phyloP scores from a whole-genome alignment of 768 basidiomycete genomes.

The Suillus decipiens region DNA sequence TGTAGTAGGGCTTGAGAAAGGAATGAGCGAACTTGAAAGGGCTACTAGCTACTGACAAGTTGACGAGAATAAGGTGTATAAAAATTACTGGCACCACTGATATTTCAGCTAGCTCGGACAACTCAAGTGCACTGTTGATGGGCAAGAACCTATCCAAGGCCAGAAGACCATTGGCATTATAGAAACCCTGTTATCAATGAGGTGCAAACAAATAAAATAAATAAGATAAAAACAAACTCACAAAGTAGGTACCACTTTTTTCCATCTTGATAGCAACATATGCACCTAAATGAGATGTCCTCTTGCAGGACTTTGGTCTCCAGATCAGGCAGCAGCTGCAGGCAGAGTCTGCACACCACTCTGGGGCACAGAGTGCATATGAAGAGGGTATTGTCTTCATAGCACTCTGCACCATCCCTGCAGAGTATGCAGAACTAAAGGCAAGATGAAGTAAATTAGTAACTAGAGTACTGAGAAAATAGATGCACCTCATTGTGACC shows the following conservation, averaged over 20 bases:
- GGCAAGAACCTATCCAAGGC: neutral
- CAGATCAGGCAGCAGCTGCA: neutral
- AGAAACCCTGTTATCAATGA: neutral
- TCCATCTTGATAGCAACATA: neutral
- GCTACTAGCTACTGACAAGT: neutral
- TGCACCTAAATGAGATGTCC: neutral
- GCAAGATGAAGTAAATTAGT: neutral
- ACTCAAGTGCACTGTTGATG: neutral
- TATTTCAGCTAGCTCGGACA: neutral
- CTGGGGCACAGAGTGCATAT: neutral
- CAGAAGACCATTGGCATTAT: neutral
- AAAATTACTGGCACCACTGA: neutral
- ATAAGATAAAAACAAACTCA: neutral
- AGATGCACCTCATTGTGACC: neutral
- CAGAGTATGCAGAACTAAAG: neutral
- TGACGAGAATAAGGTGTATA: neutral
- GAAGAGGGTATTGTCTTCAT: neutral
- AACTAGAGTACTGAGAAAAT: neutral
- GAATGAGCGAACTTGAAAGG: neutral
- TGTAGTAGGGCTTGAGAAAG: neutral
- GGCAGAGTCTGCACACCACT: neutral
- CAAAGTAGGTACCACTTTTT: neutral
- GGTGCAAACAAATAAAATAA: neutral
- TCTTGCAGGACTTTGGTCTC: neutral
- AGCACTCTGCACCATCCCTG: neutral